Percentiles rank a stretch among this genome's conserved stretches.
phyloP scores from a whole-genome alignment of 306 rosid genomes.

The Hippophae gyantsensis region DNA sequence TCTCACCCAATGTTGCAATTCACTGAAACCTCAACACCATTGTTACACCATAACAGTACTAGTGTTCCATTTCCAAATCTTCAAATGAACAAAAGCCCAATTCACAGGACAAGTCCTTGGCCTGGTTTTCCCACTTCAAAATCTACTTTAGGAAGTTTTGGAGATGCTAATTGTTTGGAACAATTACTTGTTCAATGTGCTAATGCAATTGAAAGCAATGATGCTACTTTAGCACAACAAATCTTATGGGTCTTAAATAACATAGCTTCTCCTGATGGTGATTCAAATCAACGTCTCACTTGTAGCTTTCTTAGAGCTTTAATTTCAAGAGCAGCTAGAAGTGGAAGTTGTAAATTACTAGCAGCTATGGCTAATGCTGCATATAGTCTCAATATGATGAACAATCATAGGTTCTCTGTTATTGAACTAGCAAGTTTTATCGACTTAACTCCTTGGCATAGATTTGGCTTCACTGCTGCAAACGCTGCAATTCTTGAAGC shows the following conservation, averaged over 20 bases:
- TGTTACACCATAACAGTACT: conserved; percentile 36
- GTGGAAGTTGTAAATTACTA: conserved; percentile 51
- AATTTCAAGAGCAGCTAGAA: conserved; percentile 50
- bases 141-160: conserved; percentile 33
- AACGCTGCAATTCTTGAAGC: conserved; percentile 71
- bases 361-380: conserved; percentile 18
- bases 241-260: conserved; percentile 91
- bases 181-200: conserved; percentile 82
- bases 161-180: conserved; percentile 86
- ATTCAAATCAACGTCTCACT: conserved; percentile 76
- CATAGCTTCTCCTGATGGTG: conserved; percentile 81
- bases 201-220: conserved; percentile 73
- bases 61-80: conserved; percentile 27
- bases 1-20: conserved; percentile 52
- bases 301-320: conserved; percentile 75
- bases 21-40: conserved; percentile 28
- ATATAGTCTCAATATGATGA: not conserved
- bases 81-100: conserved; percentile 53
- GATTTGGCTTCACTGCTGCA: conserved; percentile 83
- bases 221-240: conserved; percentile 76
- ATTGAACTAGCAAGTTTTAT: conserved; percentile 79
- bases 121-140: conserved; percentile 64
- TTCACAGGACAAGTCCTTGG: conserved; percentile 50
- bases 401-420: conserved; percentile 60
- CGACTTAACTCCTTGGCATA: conserved; percentile 85